Evolutionary conservation across 257 asterid species (phyloP).

Genomic region (Prunella vulgaris): DNA sequence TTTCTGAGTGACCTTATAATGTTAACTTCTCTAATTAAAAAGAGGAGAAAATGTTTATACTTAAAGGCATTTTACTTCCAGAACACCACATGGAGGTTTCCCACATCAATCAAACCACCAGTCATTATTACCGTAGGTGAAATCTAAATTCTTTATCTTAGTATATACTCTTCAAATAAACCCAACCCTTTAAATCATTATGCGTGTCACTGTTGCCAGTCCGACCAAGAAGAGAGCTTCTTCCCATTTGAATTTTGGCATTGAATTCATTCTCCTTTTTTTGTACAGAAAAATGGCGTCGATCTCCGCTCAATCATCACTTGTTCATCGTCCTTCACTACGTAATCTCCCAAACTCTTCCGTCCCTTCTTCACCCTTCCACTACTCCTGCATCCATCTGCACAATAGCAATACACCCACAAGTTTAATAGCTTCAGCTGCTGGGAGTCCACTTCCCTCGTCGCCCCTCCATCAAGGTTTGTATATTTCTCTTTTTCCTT

Average conservation of each 20-base stretch:
- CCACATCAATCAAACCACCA: too few relatives aligned
- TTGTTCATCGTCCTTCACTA: neutral
- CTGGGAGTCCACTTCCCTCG: slow-evolving; percentile 15
- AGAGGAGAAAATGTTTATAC: too few relatives aligned
- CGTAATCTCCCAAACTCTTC: neutral
- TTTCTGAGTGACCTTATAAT: too few relatives aligned
- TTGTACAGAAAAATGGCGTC: slow-evolving; percentile 16
- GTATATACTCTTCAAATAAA: too few relatives aligned
- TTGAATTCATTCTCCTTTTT: neutral
- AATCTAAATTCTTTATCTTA: too few relatives aligned
- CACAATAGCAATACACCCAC: slow-evolving; percentile 10
- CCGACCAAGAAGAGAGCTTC: neutral
- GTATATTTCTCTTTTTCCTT: neutral
- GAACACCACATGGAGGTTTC: too few relatives aligned
- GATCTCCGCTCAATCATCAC: slow-evolving; percentile 7
- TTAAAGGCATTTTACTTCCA: too few relatives aligned
- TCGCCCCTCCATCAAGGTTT: slow-evolving; percentile 16
- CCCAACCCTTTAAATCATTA: neutral
- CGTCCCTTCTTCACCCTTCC: slow-evolving; percentile 8
- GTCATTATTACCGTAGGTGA: too few relatives aligned
- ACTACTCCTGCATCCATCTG: neutral
- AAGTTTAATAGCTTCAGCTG: neutral
- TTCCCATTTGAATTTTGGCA: neutral
- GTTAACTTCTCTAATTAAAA: too few relatives aligned
- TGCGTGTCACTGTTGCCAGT: neutral